Evolutionary conservation across 1,284 basidiomycete genomes (phyloP), one percentile per base, ranked within the genome.

Genomic region (Kwoniella shivajii): DNA sequence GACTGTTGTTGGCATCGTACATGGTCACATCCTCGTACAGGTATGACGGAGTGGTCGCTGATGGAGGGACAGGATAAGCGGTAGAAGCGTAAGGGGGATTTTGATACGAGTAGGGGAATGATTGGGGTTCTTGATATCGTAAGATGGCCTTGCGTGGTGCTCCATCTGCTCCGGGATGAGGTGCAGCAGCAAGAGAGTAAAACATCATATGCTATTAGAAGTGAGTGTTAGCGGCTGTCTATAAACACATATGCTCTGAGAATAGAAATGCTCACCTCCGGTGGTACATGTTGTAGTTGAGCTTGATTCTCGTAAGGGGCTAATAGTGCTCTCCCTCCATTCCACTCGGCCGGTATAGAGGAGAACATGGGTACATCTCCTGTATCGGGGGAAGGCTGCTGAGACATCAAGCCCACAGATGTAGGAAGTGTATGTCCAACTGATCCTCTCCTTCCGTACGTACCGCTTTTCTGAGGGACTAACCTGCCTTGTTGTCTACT

Each of bases 91-190:
- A 34, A 14, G 42, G 16, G 4, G 18, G 22, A 13, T 29, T 31
- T 27, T 43, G 46, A 24, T 22, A 22, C 4, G 52, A 27, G n/a
- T 37, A 37, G 44, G 54, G 41, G 13, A 49, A 34, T 16, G 46
- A 42, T 7, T 38, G 34, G 3, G 59, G 50, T 26, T 62, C 57
- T 54, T 71, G 66, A 51, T 74, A 73, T 13, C 69, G 71, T 4
- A 74, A 63, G 29, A 73, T 73, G 4, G 69, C 72, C 60, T 77
- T 77, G 34, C 74, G 67, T 46, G 69, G 72, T 3, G 66, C 66
- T 6, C 70, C 70, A 44, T 73, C 73, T 14, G 59, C 68, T 16
- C 73, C 73, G 16, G 64, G 64, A 57, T 73, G 72, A n/a, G 74
- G 57, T 9, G 66, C 66, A 3, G 75, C 75, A 2, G 75, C 71